Evolutionary conservation across 257 asterid species (phyloP), one percentile per base, ranked within the genome.

Genomic region (Fraxinus americana): DNA sequence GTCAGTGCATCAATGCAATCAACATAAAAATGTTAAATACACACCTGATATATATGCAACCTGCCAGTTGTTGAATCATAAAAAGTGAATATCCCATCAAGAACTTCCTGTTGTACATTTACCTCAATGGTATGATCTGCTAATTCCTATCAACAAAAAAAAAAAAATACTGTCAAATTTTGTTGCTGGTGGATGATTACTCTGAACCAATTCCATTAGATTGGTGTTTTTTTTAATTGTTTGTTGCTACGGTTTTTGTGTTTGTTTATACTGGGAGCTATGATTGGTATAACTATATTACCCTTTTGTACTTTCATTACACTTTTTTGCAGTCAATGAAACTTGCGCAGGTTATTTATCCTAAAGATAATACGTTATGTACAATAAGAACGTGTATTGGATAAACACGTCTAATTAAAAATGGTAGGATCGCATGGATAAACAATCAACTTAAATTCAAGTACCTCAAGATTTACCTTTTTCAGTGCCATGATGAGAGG

Each of bases 1-100:
- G 36, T 34, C 6, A 5, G 36, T 34, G 1, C 36, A 34, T 34
- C 36, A 4, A 5, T 34, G 5, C 36, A 23, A 41, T 41, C 65
- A 43, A 19, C 30, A 45, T 75, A 57, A 69, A 4, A 7, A 73
- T 76, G 79, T 63, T 39, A 29, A 75, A 27, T 39, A 57, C 23
- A 57, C 67, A 94, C 98, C 98, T 94, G 96, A 86, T 91, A 91
- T 73, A 94, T 87, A 67, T 91, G 97, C 78, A 94, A 85, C 76
- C 75, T 88, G 88, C 92, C 84, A 59, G 89, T 88, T 23, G 91
- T 89, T 54, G 98, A 88, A 81, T 89, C 98, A 73, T 94, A 91
- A 82, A 94, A 94, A n/a, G 97, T 92, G 85, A 92, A 90, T 82
- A 85, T 66, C 77, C 92, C 98, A 76, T 92, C 97, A 69, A 92